Percentiles rank a stretch among this genome's conserved stretches.
These are phyloP conservation scores for Eimeria necatrix DNA, from an alignment of 169 alveolate genomes.

Conservation along the genomic window DNA sequence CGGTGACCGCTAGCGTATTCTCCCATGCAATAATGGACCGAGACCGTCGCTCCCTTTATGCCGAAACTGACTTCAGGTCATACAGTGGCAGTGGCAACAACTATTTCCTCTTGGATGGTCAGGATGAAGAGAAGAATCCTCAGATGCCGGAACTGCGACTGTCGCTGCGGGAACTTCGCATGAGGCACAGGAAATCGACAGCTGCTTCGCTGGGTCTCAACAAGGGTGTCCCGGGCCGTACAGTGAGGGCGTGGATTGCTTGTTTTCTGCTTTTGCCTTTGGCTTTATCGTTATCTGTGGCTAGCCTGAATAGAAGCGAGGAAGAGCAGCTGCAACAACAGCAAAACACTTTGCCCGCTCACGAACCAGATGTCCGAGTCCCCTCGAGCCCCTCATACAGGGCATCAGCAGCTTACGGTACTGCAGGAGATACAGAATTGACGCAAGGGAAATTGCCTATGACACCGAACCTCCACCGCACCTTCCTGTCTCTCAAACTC, in stretches of 20 bases:
- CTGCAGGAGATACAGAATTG: too few relatives aligned
- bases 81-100: too few relatives aligned
- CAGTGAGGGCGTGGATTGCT: not conserved
- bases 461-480: too few relatives aligned
- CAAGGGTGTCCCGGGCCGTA: not conserved
- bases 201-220: constrained; percentile 14
- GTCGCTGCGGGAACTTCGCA: not conserved
- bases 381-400: too few relatives aligned
- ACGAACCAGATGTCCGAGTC: too few relatives aligned
- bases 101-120: not conserved
- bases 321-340: not conserved
- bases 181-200: not conserved
- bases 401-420: too few relatives aligned
- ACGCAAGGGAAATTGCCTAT: too few relatives aligned
- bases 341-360: not conserved
- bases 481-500: too few relatives aligned
- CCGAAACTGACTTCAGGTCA: too few relatives aligned
- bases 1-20: too few relatives aligned
- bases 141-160: not conserved
- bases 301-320: not conserved
- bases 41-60: too few relatives aligned
- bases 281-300: not conserved
- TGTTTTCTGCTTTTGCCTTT: not conserved
- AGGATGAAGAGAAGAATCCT: not conserved
- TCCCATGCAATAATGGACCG: too few relatives aligned